A percentile compares a stretch with the other conserved stretches of the same genome.
phyloP scores from a whole-genome alignment of 176 grass and related monocot genomes.

The Ampelocalamus luodianensis region DNA sequence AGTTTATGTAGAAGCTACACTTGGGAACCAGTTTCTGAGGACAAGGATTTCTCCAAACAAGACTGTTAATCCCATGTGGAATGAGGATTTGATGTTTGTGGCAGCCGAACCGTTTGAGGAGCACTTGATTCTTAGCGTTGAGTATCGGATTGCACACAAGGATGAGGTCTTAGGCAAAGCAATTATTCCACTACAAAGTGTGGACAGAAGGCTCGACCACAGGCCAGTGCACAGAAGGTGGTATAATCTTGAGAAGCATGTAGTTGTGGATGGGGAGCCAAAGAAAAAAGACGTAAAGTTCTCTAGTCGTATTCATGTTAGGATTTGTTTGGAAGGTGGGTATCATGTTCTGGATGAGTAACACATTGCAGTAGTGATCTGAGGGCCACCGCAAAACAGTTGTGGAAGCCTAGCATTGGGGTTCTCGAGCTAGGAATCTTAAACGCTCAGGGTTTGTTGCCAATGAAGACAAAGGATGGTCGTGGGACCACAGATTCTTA shows the following conservation, averaged over 20 bases:
- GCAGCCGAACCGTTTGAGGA: conserved; percentile 67
- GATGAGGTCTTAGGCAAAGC: conserved; percentile 62
- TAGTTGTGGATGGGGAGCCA: conserved; percentile 40
- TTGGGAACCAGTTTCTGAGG: conserved; percentile 56
- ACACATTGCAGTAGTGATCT: conserved; percentile 67
- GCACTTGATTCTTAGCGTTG: conserved; percentile 67
- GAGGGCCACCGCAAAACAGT: conserved; percentile 61
- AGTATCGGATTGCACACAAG: conserved; percentile 58
- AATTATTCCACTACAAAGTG: conserved; percentile 49
- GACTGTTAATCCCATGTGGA: conserved; percentile 63
- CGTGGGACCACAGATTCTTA: conserved; percentile 65
- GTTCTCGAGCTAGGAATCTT: conserved; percentile 70
- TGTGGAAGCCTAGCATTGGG: conserved; percentile 68
- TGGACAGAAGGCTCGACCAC: conserved; percentile 59
- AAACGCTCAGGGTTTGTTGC: conserved; percentile 59
- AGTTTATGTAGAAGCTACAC: conserved; percentile 61
- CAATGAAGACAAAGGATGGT: conserved; percentile 76
- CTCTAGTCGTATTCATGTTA: conserved; percentile 68
- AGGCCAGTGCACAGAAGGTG: conserved; percentile 53
- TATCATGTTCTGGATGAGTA: conserved; percentile 71
- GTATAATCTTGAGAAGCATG: conserved; percentile 65
- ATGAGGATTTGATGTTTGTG: conserved; percentile 80
- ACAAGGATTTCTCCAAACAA: conserved; percentile 50
- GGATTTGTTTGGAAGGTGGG: conserved; percentile 63
- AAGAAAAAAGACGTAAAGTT: conserved; percentile 69